Conservation (phyloP, 2,329 filamentous ascomycete species). For the Claviceps sp. region DNA sequence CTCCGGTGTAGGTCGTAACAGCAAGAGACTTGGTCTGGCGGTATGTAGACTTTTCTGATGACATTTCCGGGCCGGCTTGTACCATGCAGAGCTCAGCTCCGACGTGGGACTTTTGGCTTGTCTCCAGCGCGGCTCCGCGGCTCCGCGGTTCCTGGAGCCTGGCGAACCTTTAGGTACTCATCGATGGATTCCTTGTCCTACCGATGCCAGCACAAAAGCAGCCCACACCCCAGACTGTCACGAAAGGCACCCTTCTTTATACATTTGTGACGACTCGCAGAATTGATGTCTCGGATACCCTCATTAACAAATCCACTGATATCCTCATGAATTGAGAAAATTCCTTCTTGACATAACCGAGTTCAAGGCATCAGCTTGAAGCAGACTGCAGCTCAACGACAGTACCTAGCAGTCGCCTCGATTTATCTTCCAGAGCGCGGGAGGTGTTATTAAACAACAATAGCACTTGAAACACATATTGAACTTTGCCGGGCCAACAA, state of each 20-base stretch:
- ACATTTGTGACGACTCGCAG: neutral
- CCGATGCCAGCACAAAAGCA: conserved; percentile 12
- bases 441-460: neutral
- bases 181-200: conserved; percentile 2
- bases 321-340: neutral
- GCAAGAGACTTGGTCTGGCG: conserved; percentile 5
- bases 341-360: neutral
- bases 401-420: neutral
- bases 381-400: neutral
- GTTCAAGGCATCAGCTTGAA: neutral
- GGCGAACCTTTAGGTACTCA: conserved; percentile 4
- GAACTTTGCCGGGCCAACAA: neutral
- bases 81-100: conserved; percentile 10
- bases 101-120: conserved; percentile 9
- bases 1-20: conserved; percentile 2
- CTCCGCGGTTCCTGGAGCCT: conserved; percentile 3
- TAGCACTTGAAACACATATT: neutral
- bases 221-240: conserved; percentile 8
- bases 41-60: neutral
- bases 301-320: neutral
- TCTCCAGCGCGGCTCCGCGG: conserved; percentile 6
- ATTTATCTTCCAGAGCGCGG: no score
- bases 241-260: neutral
- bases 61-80: conserved; percentile 3
- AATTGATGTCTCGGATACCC: neutral